phyloP scores from a whole-genome alignment of 208 protist genomes.

The Entamoeba dispar region DNA sequence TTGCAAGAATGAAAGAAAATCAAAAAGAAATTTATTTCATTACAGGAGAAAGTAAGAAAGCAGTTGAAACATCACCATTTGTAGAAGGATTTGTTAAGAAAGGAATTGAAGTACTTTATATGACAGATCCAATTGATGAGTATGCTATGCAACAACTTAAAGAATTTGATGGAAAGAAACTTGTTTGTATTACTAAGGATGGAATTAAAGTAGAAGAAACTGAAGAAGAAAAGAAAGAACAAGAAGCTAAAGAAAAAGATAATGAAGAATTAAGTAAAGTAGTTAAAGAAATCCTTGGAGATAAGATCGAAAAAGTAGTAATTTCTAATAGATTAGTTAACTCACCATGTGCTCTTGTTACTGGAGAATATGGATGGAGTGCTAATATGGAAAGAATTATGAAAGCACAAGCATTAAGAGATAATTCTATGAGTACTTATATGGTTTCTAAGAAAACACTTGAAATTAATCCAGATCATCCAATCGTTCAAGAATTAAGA shows the following conservation, averaged over 20 bases:
- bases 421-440: constrained; percentile 73
- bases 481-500: constrained; percentile 72
- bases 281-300: constrained; percentile 91
- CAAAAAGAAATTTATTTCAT: constrained; percentile 96
- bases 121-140: constrained; percentile 90
- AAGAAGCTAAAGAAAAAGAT: constrained; percentile 66
- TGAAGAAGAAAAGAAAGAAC: constrained; percentile 81
- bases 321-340: constrained; percentile 67
- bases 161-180: constrained; percentile 85
- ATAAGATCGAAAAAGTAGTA: constrained; percentile 93
- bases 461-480: constrained; percentile 85
- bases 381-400: constrained; percentile 98
- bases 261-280: constrained; percentile 73
- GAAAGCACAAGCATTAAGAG: constrained; percentile 89
- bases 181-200: constrained; percentile 95
- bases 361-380: constrained; percentile 86
- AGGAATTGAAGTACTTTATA: constrained; percentile 78
- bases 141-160: constrained; percentile 81
- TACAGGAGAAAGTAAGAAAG: constrained; percentile 65
- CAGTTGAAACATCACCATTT: constrained; percentile 72
- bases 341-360: constrained; percentile 87
- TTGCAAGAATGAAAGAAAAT: constrained; percentile 66
- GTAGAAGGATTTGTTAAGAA: constrained; percentile 67
- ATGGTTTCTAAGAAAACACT: constrained; percentile 94
- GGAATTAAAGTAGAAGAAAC: constrained; percentile 73